Evolutionary conservation across 805 yeast genomes (phyloP), one percentile per base, ranked within the genome.

Genomic region (Candida takata): DNA sequence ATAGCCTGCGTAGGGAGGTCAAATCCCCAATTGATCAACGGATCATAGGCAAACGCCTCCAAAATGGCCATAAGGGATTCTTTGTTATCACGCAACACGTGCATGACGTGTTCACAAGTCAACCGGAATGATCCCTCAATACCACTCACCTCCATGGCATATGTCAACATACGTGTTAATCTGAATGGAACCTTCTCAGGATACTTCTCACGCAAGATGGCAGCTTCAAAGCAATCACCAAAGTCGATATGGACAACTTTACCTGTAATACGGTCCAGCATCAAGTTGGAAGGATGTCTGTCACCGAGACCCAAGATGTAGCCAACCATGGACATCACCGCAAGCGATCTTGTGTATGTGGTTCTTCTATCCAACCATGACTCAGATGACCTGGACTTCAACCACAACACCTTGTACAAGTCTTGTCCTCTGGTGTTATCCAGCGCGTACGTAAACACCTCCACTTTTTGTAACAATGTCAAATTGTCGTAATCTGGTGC

Each of bases 201-300:
- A 58, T 84, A 94, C 56, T 92, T 92, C 49, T 94, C 98, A 47
- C 99, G 75, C 42, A 92, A 63, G 33, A 90, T 87, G 0, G 99
- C 98, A 3, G 97, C 96, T 57, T 92, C 99, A 54, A 92, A 92
- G 72, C 99, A 92, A 57, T 92, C 99, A 47, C 98, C 99, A 61
- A 90, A 92, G 69, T 92, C 99, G 61, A 92, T 90, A 56, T 92
- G 99, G 26, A 92, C 74, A 34, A 92, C 96, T 53, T 90, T 87
- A 42, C 99, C 99, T 0, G 97, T 86, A 33, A 81, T 74, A 44
- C 96, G 68, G 58, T 90, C 95, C 61, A 92, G 73, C 97, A 92
- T 85, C 61, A 92, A 70, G 54, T 92, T 92, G 21, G 97, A 85
- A 19, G 98, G 98, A 60, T 92, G 99, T 43, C 99, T 76, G 58